These are phyloP conservation scores for Arthroderma uncinatum DNA, from an alignment of 2,329 filamentous ascomycete genomes.

Conservation along the genomic window DNA sequence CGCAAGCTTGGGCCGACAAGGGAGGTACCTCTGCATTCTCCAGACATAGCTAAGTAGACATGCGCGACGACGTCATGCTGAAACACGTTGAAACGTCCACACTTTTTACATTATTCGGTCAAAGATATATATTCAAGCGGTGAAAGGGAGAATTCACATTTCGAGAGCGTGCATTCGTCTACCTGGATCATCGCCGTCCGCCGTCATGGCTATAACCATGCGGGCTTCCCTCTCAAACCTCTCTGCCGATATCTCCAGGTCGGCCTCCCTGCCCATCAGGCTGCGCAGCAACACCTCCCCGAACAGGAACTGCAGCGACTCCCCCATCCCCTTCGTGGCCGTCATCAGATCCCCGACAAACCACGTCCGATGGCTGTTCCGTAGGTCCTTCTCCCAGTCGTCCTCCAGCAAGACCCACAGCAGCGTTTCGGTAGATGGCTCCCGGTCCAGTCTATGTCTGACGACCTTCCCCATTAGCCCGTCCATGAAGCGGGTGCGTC, in stretches of 20 bases:
- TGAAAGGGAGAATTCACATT: too few relatives aligned
- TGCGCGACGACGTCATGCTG: background rate
- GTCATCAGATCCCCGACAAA: slow-evolving; percentile 28
- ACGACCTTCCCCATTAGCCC: slow-evolving; percentile 20
- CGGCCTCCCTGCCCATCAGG: slow-evolving; percentile 25
- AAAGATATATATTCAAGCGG: too few relatives aligned
- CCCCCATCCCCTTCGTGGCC: slow-evolving; percentile 27
- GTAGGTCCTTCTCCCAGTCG: slow-evolving; percentile 26
- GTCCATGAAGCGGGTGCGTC: slow-evolving; percentile 26
- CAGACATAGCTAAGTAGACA: background rate
- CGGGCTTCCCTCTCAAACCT: slow-evolving; percentile 26
- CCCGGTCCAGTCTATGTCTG: slow-evolving; percentile 25
- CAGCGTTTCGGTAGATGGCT: slow-evolving; percentile 31
- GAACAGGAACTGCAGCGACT: slow-evolving; percentile 30
- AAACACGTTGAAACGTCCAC: background rate
- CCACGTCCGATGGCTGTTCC: slow-evolving; percentile 28
- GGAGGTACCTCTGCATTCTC: background rate
- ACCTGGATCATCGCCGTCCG: too few relatives aligned
- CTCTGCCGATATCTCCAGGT: slow-evolving; percentile 22
- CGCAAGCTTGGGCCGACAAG: background rate
- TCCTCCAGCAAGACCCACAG: slow-evolving; percentile 33
- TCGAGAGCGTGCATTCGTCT: too few relatives aligned
- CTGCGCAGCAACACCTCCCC: slow-evolving; percentile 31
- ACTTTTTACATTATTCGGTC: background rate
- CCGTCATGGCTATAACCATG: background rate